Evolutionary conservation across 441 rosid genomes (phyloP), one percentile per base, ranked within the genome.

Genomic region (Populus hybrid): DNA sequence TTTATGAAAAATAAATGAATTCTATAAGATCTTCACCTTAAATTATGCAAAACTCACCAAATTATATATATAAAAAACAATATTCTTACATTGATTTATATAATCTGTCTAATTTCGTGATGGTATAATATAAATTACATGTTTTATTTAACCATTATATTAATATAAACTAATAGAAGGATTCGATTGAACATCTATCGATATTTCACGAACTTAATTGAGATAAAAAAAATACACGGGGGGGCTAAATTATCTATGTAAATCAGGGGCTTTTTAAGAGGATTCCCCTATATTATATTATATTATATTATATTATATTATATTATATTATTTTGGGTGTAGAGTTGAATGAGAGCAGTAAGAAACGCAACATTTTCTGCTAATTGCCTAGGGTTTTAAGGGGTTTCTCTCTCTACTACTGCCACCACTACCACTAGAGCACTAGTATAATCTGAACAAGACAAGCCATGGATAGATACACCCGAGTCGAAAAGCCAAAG

Each of bases 401-500:
- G 53, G 72, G 69, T 67, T 53, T 64, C 42, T 77, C 79, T 36
- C 75, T 84, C 76, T 36, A 79, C 81, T 78, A 78, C 32, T 75
- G 50, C 61, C 73, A 18, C 57, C 61, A 72, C 80, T 68, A 88
- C 81, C 75, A 79, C 83, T 23, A 11, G 24, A 50, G 9, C 28
- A 5, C 18, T 2, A 11, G 11, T 3, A 18, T 21, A 21, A 26
- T 16, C 12, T 19, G 36, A 24, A 23, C 1, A 9, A 11, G 46
- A 18, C 6, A 14, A 71, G 65, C 64, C 73, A 95, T 95, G 99
- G 99, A 96, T 79, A 88, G 94, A 78, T 96, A 94, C 83, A 89
- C 88, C 83, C 90, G 91, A 80, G 99, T 96, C 10, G 99, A 90
- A 81, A 94, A 89, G 79, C 97, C 90, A 26, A 96, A 87, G 82